Conservation (phyloP, 495 filamentous ascomycete genomes). For the Aspergillus haitiensis region DNA sequence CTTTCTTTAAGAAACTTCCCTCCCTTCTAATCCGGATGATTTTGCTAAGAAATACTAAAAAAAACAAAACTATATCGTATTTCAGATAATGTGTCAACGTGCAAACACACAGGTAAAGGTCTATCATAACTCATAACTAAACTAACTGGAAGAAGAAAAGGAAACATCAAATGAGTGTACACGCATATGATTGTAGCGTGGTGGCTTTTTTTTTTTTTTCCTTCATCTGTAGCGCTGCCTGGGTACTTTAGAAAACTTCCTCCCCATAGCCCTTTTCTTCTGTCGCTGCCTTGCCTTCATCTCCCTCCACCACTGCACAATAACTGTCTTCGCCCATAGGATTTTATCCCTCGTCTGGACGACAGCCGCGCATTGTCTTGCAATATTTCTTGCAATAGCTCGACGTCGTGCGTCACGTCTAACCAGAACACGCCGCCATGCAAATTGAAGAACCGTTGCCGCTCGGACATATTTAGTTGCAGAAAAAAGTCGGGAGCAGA, state of each 20-base stretch:
- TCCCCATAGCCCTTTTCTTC: not conserved
- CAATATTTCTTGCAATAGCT: slow-evolving; percentile 44
- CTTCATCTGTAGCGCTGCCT: not conserved
- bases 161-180: too few species aligned
- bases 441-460: slow-evolving; percentile 45
- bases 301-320: slow-evolving; percentile 48
- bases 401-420: slow-evolving; percentile 34
- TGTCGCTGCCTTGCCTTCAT: slow-evolving; percentile 22
- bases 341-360: slow-evolving; percentile 44
- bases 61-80: too few species aligned
- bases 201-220: too few species aligned
- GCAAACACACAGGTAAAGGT: too few species aligned
- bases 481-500: slow-evolving; percentile 61
- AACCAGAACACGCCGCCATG: slow-evolving; percentile 40
- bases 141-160: too few species aligned
- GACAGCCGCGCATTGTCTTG: slow-evolving; percentile 46
- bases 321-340: slow-evolving; percentile 52
- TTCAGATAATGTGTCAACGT: too few species aligned
- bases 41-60: too few species aligned
- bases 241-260: slow-evolving; percentile 5
- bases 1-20: too few species aligned
- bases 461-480: slow-evolving; percentile 47
- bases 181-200: too few species aligned
- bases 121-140: too few species aligned
- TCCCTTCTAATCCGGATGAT: too few species aligned